Evolutionary conservation across 345 rosid species (phyloP).

Genomic region (Salix udensis): DNA sequence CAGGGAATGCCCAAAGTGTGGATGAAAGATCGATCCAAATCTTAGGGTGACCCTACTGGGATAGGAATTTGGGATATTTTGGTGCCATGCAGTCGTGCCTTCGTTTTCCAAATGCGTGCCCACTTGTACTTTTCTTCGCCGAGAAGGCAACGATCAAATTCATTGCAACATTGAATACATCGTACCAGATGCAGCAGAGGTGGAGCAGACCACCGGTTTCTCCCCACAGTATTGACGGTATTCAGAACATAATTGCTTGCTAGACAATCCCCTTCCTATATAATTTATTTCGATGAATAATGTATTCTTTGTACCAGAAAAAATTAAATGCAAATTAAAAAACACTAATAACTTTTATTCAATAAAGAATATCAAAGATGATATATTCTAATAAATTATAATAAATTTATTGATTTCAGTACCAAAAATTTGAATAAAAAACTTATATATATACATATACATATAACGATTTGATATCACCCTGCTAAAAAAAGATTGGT

Average conservation of each 20-base stretch:
- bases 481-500: fast-evolving
- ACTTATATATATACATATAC: too few relatives aligned
- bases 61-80: background rate
- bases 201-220: background rate
- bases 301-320: too few relatives aligned
- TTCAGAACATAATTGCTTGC: background rate
- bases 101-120: background rate
- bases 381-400: too few relatives aligned
- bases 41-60: background rate
- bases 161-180: background rate
- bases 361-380: too few relatives aligned
- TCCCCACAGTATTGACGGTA: background rate
- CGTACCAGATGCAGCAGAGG: background rate
- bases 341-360: too few relatives aligned
- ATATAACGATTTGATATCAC: too few relatives aligned
- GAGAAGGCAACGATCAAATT: background rate
- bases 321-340: too few relatives aligned
- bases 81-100: background rate
- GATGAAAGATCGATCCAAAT: background rate
- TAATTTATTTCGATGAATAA: too few relatives aligned
- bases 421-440: too few relatives aligned
- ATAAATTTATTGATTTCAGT: too few relatives aligned
- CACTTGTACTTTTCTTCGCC: background rate
- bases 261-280: background rate
- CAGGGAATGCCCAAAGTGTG: background rate